Conservation (phyloP, 805 yeast genomes). For the Suhomyces prunicola region DNA sequence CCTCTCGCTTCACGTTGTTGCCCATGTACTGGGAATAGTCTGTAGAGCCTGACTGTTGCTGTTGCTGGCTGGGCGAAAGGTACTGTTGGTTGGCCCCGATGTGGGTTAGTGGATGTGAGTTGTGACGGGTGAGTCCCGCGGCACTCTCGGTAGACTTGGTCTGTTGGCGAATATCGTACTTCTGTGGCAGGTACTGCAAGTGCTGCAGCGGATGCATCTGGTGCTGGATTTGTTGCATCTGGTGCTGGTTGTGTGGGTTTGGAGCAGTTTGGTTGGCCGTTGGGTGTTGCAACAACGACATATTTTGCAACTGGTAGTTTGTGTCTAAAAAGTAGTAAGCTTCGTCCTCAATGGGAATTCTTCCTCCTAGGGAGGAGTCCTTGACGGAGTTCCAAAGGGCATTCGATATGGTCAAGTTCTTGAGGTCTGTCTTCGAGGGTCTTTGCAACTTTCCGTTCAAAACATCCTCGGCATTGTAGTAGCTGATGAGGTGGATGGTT, state of each 20-base stretch:
- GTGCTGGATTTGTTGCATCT: conserved; percentile 7
- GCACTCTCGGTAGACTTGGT: background rate
- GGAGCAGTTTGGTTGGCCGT: conserved; percentile 1
- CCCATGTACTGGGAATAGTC: background rate
- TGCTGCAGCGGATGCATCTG: conserved; percentile 1
- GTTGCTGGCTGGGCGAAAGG: conserved; percentile 6
- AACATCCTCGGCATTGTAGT: conserved; percentile 76
- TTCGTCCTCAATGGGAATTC: conserved; percentile 48
- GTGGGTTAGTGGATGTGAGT: conserved; percentile 11
- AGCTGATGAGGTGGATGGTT: conserved; percentile 72
- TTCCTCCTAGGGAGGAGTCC: conserved; percentile 58
- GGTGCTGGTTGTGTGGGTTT: conserved; percentile 8
- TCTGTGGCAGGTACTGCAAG: conserved; percentile 5
- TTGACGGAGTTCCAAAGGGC: conserved; percentile 55
- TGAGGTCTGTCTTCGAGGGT: conserved; percentile 57
- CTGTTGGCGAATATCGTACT: conserved; percentile 1
- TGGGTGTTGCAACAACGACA: conserved; percentile 25
- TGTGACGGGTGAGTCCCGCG: background rate
- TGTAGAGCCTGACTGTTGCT: background rate
- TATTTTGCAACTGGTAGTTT: conserved; percentile 41
- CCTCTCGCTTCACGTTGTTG: conserved; percentile 11
- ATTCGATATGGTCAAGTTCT: conserved; percentile 44
- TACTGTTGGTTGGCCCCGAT: conserved; percentile 8
- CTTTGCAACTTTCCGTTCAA: conserved; percentile 49
- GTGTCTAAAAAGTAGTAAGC: conserved; percentile 47